Base-by-base conservation (phyloP, 73 alveolate genomes). In the Tetrahymena elliotti region DNA sequence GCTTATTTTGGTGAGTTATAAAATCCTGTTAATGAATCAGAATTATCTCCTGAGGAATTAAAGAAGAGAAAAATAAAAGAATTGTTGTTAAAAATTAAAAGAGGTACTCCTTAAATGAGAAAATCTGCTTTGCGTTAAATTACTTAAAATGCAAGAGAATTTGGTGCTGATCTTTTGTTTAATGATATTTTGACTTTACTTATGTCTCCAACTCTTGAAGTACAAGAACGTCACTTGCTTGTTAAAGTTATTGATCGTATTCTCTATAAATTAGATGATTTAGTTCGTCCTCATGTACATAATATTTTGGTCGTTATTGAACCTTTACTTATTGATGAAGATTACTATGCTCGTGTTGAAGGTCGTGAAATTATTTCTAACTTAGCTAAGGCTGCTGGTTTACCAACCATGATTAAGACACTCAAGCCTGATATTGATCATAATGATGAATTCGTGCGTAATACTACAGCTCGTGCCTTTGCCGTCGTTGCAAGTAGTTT, bases 361-460 rank as follows among this genome's bases (percentile, higher is more conserved):
- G 99, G 99, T 24, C 98, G 99, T 95, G 99, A 99, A 96, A 98
- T 99, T 93, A 98, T 99, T 36, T 98, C 99, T 84, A 99, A 99
- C 96, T 96, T 99, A 94, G 98, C 99, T 35, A 99, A 99, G 96
- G 99, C 99, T 94, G 99, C 99, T 15, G 99, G 99, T 94, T 97
- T 99, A 93, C 99, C 99, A 1, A 98, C 99, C 18, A 99, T 99
- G 99, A 99, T 99, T 93, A 97, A 99, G 18, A 99, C 99, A 16
- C 98, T 99, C 99, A 97, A 99, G 94, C 99, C 99, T 82, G 99
- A 99, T 96, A 99, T 99, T 84, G 99, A 99, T 97, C 99, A 99
- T 93, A 97, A 97, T 36, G 99, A 99, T 97, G 99, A 99, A 97
- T 98, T 98, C 96, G 99, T 99, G n/a, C 94, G 99, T 52, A 98